Base-by-base conservation (phyloP, 2,329 filamentous ascomycete species). In the Phaeosphaeria sp. region DNA sequence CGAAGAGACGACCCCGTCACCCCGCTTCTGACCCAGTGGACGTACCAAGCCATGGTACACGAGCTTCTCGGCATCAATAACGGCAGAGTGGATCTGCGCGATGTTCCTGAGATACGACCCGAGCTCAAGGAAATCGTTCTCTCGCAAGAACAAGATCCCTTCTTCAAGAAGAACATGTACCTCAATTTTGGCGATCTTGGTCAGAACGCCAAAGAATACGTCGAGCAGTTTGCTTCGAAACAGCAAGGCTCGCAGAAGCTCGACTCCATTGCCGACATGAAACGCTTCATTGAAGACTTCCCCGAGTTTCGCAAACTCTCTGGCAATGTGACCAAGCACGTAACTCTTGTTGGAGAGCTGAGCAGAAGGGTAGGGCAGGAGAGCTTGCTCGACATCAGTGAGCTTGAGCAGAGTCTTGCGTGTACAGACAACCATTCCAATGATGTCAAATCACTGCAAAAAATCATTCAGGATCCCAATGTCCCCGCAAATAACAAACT, bases 111-210 rank as follows among this genome's bases (percentile, higher is more conserved):
- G 54, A 87, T 96, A 55, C 85, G 91, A 17, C 90, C 92, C 1
- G 94, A 97, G 75, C 83, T 97, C 53, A 93, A 90, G 77, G 95
- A 99, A 78, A 95, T 99, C 56, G 93, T 98, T 2, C 81, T 99
- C 36, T 96, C 94, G 1, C 93, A 95, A 77, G 95, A 99, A 63
- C 95, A 99, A 78, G 95, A 99, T 72, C 93, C 95, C 0, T 99
- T 99, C 80, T 99, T 99, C 82, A 97, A 90, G 79, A 97, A 97
- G 81, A 98, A 98, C 78, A 98, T 98, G 93, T 98, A 93, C 68
- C 86, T 97, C 70, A 98, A 98, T 75, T 99, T 98, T 77, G 93
- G 94, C 54, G 93, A 98, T 66, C 84, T 99, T 6, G 93, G 95
- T 11, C 91, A 94, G 42, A 97, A 96, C 67, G 97, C 97, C 74